Base-by-base conservation (phyloP, 495 filamentous ascomycete species). In the Pseudomonodictys pantanalensis region DNA sequence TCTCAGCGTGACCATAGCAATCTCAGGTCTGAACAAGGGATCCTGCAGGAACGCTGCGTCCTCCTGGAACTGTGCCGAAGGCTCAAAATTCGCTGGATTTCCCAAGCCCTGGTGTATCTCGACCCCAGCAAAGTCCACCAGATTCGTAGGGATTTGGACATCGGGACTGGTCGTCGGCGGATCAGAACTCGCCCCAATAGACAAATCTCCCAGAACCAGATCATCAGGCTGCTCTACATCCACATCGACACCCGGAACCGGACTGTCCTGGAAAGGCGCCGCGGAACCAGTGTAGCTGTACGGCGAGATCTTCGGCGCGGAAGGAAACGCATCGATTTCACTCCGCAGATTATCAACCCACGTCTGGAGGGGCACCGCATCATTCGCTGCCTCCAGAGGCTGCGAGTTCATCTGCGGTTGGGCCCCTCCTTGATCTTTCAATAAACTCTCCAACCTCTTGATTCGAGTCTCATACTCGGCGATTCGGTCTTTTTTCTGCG, bases 391-490 rank as follows among this genome's bases (percentile, higher is more conserved):
- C 8, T 25, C 49, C 7, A 45, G 25, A 0, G 52, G 51, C 29
- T 15, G 58, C 17, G 43, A 43, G 29, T 42, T 23, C 15, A 47
- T 45, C 2, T 22, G 32, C 0, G 51, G 58, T 22, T 62, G 58
- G 1, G 51, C 51, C 18, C 42, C 58, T 15, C 46, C 56, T 1
- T 45, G 58, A 20, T 62, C 58, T 26, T 62, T 32, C 11, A 62
- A 32, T 1, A 62, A 28, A 24, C 43, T 39, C 25, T 62, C 58
- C 1, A 62, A 52, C 6, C 44, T 28, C 29, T 55, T 51, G 26
- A 62, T 55, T 5, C 58, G 51, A 22, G 15, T 49, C 44, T 62
- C 58, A 45, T 62, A 62, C 20, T 62, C 58, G 2, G 52, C 51
- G 23, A 62, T 62, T 2, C 50, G 50, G 43, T 55, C 47, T 1